Percentiles rank a stretch among this genome's conserved stretches.
Evolutionary conservation across 2,329 filamentous ascomycete species (phyloP).

Genomic region (Sarocladium brachiariae): DNA sequence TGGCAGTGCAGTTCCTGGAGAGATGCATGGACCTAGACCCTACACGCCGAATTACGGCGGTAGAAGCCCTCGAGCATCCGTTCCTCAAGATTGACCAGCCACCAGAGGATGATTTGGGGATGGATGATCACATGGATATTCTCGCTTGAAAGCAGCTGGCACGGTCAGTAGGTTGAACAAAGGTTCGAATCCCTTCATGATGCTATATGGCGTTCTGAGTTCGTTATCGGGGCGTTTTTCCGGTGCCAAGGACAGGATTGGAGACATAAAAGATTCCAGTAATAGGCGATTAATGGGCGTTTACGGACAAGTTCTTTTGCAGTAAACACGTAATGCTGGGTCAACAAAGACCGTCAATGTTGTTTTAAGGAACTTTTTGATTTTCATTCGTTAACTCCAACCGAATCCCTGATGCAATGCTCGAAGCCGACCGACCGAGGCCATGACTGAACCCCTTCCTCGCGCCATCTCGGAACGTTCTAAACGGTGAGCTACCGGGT

Average conservation of each 20-base stretch:
- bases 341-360: too few species aligned
- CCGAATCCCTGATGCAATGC: constrained; percentile 36
- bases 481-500: constrained; percentile 8
- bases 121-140: constrained; percentile 51
- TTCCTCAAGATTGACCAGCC: constrained; percentile 45
- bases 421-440: constrained; percentile 32
- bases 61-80: constrained; percentile 65
- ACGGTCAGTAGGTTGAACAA: not conserved
- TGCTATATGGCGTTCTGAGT: not conserved
- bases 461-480: constrained; percentile 7
- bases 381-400: constrained; percentile 34
- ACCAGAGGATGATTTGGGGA: constrained; percentile 22
- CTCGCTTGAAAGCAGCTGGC: constrained; percentile 16
- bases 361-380: constrained; percentile 8
- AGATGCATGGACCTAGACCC: constrained; percentile 73
- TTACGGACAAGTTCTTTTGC: not conserved
- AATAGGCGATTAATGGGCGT: too few species aligned
- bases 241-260: too few species aligned
- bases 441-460: constrained; percentile 9
- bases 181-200: not conserved
- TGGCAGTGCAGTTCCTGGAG: constrained; percentile 66
- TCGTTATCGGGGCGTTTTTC: not conserved
- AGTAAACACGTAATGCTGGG: too few species aligned
- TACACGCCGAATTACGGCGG: constrained; percentile 63
- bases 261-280: too few species aligned